Base-by-base conservation (phyloP, 768 basidiomycete genomes). In the Amanita thiersii region DNA sequence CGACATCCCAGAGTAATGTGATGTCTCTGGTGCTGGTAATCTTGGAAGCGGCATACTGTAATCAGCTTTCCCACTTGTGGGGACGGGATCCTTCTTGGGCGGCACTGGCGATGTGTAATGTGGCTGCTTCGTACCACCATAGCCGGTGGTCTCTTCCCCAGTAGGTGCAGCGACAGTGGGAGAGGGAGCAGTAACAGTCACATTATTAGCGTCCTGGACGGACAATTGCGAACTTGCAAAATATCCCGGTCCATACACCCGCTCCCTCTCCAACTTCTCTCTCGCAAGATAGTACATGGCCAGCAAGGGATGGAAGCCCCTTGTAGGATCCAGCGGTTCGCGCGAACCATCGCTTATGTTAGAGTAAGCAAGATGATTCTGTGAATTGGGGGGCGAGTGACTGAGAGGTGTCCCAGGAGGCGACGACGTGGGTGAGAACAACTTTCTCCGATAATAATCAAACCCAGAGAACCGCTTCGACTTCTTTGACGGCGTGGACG, bases 261-360 rank as follows among this genome's bases (percentile, higher is more conserved):
- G 73, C 52, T 99, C 96, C 41, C 96, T 70, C 56, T 98, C 92
- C 55, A 92, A 69, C 71, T 97, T 98, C 68, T 99, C 96, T 40
- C 89, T 72, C 3, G 93, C 87, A 14, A 99, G 78, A 66, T 81
- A 97, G 60, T 99, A 99, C 65, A 99, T 97, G 21, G 92, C 90
- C 34, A 98, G 75, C 19, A 99, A 72, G 0, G 91, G 93, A 57
- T 97, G 91, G 66, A 90, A 99, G 1, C 92, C 96, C 40, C 77
- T 68, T 10, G 90, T 94, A 3, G 94, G 93, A 55, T 99, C 94
- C 47, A 67, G 49, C 8, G 70, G 72, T 46, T 81, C 69, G 45
- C 68, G 71, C 40, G 68, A 59, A 9, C 60, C 46, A 58, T 77
- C 75, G 18, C 56, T 50, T 39, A 76, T 63, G 20, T 65, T 61